Evolutionary conservation across 352 stramenopile genomes (phyloP).

Genomic region (Pythium monospermum): DNA sequence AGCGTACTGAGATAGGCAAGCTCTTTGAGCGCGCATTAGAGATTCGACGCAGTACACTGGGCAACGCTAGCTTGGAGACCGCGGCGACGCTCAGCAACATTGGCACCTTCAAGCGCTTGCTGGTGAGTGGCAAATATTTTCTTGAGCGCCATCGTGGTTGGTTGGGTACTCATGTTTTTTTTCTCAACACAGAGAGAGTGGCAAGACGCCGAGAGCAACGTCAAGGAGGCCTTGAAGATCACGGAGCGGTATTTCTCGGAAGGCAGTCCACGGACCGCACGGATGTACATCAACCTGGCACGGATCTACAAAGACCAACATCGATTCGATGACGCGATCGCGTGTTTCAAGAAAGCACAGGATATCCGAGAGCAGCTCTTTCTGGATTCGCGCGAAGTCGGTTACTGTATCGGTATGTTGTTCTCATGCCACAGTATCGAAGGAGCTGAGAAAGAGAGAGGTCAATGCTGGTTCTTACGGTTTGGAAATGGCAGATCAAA

Average conservation of each 20-base stretch:
- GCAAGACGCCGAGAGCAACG: conserved; percentile 55
- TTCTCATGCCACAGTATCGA: neutral
- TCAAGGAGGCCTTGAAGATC: conserved; percentile 75
- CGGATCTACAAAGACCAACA: conserved; percentile 76
- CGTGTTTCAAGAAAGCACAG: conserved; percentile 59
- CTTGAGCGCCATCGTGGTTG: neutral
- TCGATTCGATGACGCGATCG: conserved; percentile 63
- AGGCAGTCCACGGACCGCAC: conserved; percentile 58
- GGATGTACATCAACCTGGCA: conserved; percentile 75
- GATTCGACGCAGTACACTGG: conserved; percentile 66
- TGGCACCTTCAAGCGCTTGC: conserved; percentile 73
- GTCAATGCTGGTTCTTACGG: too few relatives aligned
- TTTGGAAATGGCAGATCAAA: too few relatives aligned
- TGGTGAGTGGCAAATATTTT: conserved; percentile 22
- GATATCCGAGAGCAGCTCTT: conserved; percentile 74
- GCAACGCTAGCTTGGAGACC: conserved; percentile 75
- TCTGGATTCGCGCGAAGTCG: conserved; percentile 67
- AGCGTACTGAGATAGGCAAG: conserved; percentile 49
- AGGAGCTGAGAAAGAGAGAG: too few relatives aligned
- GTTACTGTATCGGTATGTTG: conserved; percentile 67
- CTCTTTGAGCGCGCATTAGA: conserved; percentile 58
- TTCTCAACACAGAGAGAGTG: conserved; percentile 50
- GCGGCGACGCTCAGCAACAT: conserved; percentile 81
- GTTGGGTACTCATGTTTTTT: neutral
- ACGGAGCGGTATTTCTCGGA: conserved; percentile 75